Base-by-base conservation (phyloP, 2,329 filamentous ascomycete genomes). In the Pseudogymnoascus sp. region DNA sequence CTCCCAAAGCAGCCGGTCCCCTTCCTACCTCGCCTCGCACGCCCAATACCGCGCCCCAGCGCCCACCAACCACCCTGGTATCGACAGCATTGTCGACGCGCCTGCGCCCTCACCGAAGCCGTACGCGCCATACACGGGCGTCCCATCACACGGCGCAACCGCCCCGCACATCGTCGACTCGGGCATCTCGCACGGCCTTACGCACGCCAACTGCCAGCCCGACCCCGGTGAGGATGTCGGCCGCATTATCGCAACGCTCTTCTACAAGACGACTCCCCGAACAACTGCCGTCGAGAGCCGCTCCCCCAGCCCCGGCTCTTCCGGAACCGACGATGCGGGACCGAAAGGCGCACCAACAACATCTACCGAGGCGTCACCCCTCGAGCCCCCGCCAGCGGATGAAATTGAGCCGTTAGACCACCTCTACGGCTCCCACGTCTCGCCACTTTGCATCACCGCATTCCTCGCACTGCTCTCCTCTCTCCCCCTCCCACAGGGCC, bases 391-490 rank as follows among this genome's bases (percentile, higher is more conserved):
- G 62, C 77, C 78, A 57, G 65, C 73, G 60, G 73, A 78, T 66
- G 78, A 84, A 69, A 74, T 81, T 67, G 78, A 86, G 72, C 76
- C 83, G 61, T 78, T 86, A 59, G 84, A 87, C 68, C 82, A 85
- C 64, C 78, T 87, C 15, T 87, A 87, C 67, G 84, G 84, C 64
- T 84, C 82, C 18, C 85, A 85, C 68, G 80, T 87, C 69, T 86
- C 83, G 15, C 82, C 84, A 5, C 76, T 87, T 63, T 87, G 84
- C 73, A 80, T 86, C 64, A 83, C 83, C 8, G 84, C 83, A 12
- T 87, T 87, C 71, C 77, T 87, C 20, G 83, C 86, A 68, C 79
- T 87, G 63, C 85, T 87, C 79, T 82, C 82, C 18, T 79, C 78
- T 18, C 85, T 87, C 63, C 84, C 84, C 11, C 75, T 82, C 18